Base-by-base conservation (phyloP, 257 asterid genomes). In the Datura wrightii region DNA sequence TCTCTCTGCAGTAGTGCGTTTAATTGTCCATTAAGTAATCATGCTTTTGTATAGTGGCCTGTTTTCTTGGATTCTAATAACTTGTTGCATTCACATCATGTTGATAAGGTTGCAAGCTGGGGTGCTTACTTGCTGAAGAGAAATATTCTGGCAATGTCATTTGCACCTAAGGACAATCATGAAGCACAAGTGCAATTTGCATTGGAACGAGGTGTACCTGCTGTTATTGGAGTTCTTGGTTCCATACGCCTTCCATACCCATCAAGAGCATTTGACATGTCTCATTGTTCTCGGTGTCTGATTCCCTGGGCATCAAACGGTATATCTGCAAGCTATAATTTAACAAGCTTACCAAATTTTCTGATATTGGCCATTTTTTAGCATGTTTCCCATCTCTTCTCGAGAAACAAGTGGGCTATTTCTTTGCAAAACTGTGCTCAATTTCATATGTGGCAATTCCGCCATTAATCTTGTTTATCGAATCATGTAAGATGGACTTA, bases 141-240 rank as follows among this genome's bases (percentile, higher is more conserved):
- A 88, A 95, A 95, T 72, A 93, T 95, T 85, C 84, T 94, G 87
- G 36, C 97, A 2, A 93, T 95, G 95, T 95, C 99, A 58, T 95
- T 95, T 89, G 98, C 98, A 71, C 98, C 98, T 37, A 93, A 93
- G 89, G 98, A 95, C 86, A 94, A 94, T 85, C 99, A 95, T 6
- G 99, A 95, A 93, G 98, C 98, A 24, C 99, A 95, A 84, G 99
- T 95, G 79, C 99, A 95, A 82, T 95, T 94, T 89, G 99, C 99
- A 14, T 87, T 94, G 90, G 99, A 95, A 85, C 91, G 99, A 89
- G 97, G 99, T 7, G 99, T 95, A 84, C 99, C 99, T 13, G 99
- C 99, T 85, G 50, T 88, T 86, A 91, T 95, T 60, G 98, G 94
- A 42, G 98, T 95, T 87, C 93, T 95, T 83, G 98, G 98, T 80